Conservation (phyloP, 169 alveolate species). For the Plasmodium fragile region DNA sequence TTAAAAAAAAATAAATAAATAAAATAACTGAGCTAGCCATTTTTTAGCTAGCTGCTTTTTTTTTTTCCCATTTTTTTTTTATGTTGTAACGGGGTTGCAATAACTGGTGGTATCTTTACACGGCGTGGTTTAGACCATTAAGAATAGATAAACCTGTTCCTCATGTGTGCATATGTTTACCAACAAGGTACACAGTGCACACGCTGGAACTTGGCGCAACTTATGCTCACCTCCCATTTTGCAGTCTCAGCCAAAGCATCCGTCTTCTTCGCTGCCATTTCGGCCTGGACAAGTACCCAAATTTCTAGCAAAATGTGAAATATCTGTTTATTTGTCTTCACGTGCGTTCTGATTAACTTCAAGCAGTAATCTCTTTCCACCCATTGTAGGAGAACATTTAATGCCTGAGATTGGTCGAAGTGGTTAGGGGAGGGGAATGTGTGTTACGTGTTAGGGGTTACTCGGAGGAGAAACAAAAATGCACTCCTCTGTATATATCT, state of each 20-base stretch:
- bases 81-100: not conserved
- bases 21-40: not conserved
- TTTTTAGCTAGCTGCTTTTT: not conserved
- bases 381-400: conserved; percentile 29
- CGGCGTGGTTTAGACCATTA: not conserved
- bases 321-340: conserved; percentile 22
- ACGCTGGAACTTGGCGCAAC: not conserved
- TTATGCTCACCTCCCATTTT: not conserved
- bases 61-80: not conserved
- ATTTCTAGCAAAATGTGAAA: conserved; percentile 15
- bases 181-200: not conserved
- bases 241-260: not conserved
- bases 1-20: not conserved
- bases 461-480: not conserved
- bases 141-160: not conserved
- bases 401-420: not conserved
- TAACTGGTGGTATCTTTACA: not conserved
- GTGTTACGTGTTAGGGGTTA: not conserved
- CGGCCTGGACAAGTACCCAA: conserved; percentile 18
- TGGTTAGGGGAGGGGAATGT: not conserved
- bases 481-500: not conserved
- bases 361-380: not conserved
- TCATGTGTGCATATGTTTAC: not conserved
- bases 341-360: not conserved
- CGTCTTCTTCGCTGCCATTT: not conserved